Base-by-base conservation (phyloP, 768 basidiomycete species). In the Tylopilus sp. region DNA sequence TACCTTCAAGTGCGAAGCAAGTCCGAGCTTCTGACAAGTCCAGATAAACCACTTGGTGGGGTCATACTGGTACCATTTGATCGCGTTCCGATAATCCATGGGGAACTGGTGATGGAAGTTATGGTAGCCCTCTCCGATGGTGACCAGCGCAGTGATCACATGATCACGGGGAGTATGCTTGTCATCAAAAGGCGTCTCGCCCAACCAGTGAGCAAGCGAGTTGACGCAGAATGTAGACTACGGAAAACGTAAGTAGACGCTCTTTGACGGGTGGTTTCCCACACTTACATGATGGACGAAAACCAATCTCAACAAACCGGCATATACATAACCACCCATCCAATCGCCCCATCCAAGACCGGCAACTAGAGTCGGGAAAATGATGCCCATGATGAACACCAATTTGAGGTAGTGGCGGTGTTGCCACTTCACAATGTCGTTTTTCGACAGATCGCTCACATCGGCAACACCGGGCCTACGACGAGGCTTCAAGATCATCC, bases 51-150 rank as follows among this genome's bases (percentile, higher is more conserved):
- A 95, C 72, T 95, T 94, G 4, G 93, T 94, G 4, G 91, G 91
- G 65, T 94, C 91, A 62, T 92, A 93, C 67, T 94, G 91, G 66
- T 82, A 83, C 83, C 85, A 86, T 70, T 78, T 91, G 77, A 95
- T 92, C 50, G 94, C 94, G 64, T 95, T 95, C 22, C 94, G 82
- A 75, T 94, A 98, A 70, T 98, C 94, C 89, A 92, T 92, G 7
- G 94, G 94, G 81, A 95, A 95, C 52, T 82, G 83, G 65, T 98
- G 94, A 74, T 98, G 94, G 82, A 95, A 95, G 72, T 98, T 98
- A 78, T 98, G 94, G 75, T 98, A 98, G 15, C 94, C 94, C 70
- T 98, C 94, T 48, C 94, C 94, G 62, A 95, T 85, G 33, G 94
- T 97, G 54, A 83, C 86, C 26, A 97, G 74, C 3, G 94, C 94